Conservation (phyloP, 1,284 basidiomycete species). For the Naganishia sp. region DNA sequence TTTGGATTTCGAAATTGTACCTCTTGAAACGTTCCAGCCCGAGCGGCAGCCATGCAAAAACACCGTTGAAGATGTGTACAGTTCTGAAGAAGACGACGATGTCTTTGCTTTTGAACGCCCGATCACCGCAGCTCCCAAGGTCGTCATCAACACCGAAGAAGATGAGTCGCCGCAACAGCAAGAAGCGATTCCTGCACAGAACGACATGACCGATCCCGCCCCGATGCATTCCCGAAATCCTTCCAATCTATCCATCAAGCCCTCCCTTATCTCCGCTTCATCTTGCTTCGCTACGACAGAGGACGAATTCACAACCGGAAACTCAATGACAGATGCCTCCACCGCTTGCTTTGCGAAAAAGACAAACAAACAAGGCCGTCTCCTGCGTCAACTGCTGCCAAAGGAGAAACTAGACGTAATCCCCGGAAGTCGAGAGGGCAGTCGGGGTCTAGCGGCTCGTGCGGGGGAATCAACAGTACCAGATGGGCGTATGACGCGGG, state of each 20-base stretch:
- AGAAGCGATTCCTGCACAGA: neutral
- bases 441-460: constrained; percentile 40
- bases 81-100: constrained; percentile 40
- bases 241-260: constrained; percentile 8
- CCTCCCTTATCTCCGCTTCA: constrained; percentile 1
- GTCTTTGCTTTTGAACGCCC: constrained; percentile 49
- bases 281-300: constrained; percentile 5
- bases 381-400: neutral
- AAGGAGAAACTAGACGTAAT: neutral
- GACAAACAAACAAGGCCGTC: neutral
- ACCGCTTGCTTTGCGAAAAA: constrained; percentile 2
- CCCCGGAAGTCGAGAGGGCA: constrained; percentile 17
- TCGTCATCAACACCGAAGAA: neutral
- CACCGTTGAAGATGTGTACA: constrained; percentile 37
- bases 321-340: neutral
- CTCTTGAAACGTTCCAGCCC: too few relatives aligned
- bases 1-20: too few relatives aligned
- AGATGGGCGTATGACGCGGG: constrained; percentile 51
- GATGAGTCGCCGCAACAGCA: neutral
- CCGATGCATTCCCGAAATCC: neutral
- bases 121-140: constrained; percentile 39
- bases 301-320: constrained; percentile 6
- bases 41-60: too few relatives aligned
- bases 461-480: constrained; percentile 52
- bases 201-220: neutral